Conservation (phyloP, 1,284 basidiomycete species). For the Sporisorium reilianum region DNA sequence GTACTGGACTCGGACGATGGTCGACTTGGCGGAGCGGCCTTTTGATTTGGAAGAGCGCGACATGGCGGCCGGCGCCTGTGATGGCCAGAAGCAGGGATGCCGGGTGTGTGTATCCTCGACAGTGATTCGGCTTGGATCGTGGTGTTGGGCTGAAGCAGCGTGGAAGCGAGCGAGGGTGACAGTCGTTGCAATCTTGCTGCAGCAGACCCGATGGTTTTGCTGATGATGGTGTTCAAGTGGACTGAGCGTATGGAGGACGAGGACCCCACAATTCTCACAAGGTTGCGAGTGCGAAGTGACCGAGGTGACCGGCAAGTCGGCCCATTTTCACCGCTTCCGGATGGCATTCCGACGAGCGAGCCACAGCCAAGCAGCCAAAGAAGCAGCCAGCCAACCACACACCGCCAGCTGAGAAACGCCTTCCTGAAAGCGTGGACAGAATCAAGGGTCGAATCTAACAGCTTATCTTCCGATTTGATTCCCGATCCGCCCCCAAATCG, state of each 20-base stretch:
- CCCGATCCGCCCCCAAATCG: neutral
- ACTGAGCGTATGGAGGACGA: neutral
- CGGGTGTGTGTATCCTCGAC: neutral
- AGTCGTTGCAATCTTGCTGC: neutral
- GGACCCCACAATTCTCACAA: neutral
- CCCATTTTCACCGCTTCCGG: neutral
- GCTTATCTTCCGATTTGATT: neutral
- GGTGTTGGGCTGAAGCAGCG: neutral
- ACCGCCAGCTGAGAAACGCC: neutral
- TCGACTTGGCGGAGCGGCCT: constrained; percentile 46
- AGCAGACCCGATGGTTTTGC: neutral
- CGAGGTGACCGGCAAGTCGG: neutral
- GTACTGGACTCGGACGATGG: constrained; percentile 48
- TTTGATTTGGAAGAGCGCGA: constrained; percentile 42
- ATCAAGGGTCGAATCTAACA: no score
- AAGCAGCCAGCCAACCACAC: neutral
- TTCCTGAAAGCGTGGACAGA: neutral
- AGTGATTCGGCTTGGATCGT: neutral
- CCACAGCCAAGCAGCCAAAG: neutral
- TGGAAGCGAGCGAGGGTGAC: no score
- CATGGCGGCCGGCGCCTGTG: constrained; percentile 12
- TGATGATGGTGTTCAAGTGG: neutral
- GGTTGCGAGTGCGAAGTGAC: no score
- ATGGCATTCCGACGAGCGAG: neutral
- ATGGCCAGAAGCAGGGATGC: neutral